These are phyloP conservation scores for Lasiosphaeris hirsuta DNA, from an alignment of 495 filamentous ascomycete species.

Conservation along the genomic window DNA sequence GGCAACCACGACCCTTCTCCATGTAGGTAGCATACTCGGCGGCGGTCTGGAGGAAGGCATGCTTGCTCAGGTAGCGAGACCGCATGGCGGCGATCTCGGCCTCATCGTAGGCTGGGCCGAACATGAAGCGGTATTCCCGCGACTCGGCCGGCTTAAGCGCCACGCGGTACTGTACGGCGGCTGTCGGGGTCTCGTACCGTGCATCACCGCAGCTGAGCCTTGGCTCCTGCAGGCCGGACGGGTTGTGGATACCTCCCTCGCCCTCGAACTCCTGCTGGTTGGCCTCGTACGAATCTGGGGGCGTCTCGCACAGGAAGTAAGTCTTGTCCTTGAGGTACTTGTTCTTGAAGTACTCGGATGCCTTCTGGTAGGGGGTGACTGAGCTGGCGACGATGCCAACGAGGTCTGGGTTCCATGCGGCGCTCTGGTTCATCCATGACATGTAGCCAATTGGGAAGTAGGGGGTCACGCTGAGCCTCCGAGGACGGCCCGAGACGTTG, in stretches of 20 bases:
- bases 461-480: slow-evolving; percentile 51
- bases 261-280: slow-evolving; percentile 52
- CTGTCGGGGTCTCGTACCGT: slow-evolving; percentile 53
- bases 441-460: slow-evolving; percentile 58
- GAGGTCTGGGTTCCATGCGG: slow-evolving; percentile 46
- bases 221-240: slow-evolving; percentile 36
- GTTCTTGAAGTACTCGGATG: slow-evolving; percentile 54
- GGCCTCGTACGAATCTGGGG: slow-evolving; percentile 49
- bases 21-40: slow-evolving; percentile 49
- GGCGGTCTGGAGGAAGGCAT: slow-evolving; percentile 42
- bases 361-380: slow-evolving; percentile 55
- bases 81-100: slow-evolving; percentile 47
- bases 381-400: slow-evolving; percentile 47
- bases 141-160: slow-evolving; percentile 37
- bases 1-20: slow-evolving; percentile 45
- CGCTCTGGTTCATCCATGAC: slow-evolving; percentile 60
- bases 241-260: slow-evolving; percentile 54
- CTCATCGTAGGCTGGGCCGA: slow-evolving; percentile 52
- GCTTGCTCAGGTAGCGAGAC: slow-evolving; percentile 47
- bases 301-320: slow-evolving; percentile 53
- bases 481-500: slow-evolving; percentile 43
- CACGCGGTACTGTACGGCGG: slow-evolving; percentile 50
- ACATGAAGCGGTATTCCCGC: slow-evolving; percentile 51
- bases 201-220: slow-evolving; percentile 44
- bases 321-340: slow-evolving; percentile 56